Base-by-base conservation (phyloP, 139 green algal species). In the Coccomyxa sp. region DNA sequence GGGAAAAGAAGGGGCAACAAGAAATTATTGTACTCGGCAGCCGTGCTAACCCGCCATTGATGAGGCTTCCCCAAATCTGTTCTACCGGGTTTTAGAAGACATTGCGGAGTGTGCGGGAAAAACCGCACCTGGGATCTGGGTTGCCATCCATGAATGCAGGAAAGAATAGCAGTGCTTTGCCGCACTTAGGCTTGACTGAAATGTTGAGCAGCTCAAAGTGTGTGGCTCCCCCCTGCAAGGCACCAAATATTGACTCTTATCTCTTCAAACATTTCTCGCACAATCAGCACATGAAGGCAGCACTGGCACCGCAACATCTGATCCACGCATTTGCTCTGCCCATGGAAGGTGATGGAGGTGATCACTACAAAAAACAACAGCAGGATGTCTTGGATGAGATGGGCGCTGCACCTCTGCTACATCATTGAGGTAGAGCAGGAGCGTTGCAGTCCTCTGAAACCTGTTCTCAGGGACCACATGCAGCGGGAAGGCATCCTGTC, bases 371-470 rank as follows among this genome's bases (percentile, higher is more conserved):
- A 51, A 51, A 51, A 51, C 3, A 51, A 11, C 38, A 51, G 3
- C 38, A 51, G 38, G 38, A 51, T 51, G 3, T 51, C 38, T 51
- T 51, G 3, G 38, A 51, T 11, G 3, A 51, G 38, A 51, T 51
- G 38, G 38, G 7, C 38, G 7, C 38, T 7, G 38, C 38, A 51
- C 92, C 67, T 87, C 51, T 9, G 68, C 27, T 0, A 89, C 88
- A 75, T 88, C 86, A 79, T 96, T 96, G 15, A 96, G 83, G 82
- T 97, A 97, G 13, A 94, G 51, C 66, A 97, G 89, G 84, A 97
- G 79, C 13, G 93, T 97, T 82, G 91, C 93, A 16, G 87, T 83
- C 11, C 93, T 87, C 85, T 97, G 89, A 87, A 94, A 97, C 71
- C 91, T 89, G 84, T 96, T 95, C 32, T 86, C 51, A 0, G 21